Evolutionary conservation across 768 basidiomycete species (phyloP).

Genomic region (Mycena galericulata): DNA sequence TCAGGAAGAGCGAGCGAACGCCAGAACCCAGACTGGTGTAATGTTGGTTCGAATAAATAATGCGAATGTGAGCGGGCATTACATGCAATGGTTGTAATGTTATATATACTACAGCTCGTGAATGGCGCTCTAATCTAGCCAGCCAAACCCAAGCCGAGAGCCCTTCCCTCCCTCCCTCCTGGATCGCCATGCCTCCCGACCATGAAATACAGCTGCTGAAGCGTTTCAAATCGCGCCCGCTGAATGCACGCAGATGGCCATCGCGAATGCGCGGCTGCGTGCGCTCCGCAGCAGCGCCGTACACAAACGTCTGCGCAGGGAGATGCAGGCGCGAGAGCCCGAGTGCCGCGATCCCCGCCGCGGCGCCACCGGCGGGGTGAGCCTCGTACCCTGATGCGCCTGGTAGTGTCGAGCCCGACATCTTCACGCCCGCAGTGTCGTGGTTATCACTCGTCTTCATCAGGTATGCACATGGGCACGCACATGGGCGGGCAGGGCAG

Average conservation of each 20-base stretch:
- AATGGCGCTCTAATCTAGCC: neutral
- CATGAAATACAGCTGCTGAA: neutral
- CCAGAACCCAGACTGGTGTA: too few relatives aligned
- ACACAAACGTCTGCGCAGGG: slow-evolving; percentile 77
- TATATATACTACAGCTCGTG: slow-evolving; percentile 21
- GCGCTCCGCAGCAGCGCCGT: slow-evolving; percentile 92
- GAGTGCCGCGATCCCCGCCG: too few relatives aligned
- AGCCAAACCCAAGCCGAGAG: too few relatives aligned
- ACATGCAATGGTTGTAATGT: slow-evolving; percentile 28
- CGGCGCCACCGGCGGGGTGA: slow-evolving; percentile 46
- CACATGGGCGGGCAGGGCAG: too few relatives aligned
- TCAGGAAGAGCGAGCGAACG: too few relatives aligned
- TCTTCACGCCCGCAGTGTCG: too few relatives aligned
- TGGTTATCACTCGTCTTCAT: too few relatives aligned
- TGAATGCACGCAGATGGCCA: slow-evolving; percentile 59
- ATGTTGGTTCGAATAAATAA: slow-evolving; percentile 16
- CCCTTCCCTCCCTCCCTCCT: neutral
- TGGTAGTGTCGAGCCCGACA: too few relatives aligned
- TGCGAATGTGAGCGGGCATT: slow-evolving; percentile 26
- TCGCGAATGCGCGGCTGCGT: slow-evolving; percentile 69
- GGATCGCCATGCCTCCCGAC: neutral
- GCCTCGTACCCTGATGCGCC: too few relatives aligned
- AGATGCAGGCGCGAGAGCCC: slow-evolving; percentile 63
- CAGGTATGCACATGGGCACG: too few relatives aligned
- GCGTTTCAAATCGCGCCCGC: neutral